Evolutionary conservation across 129 eudicot species (phyloP).

Genomic region (Flaveria ramosissima): DNA sequence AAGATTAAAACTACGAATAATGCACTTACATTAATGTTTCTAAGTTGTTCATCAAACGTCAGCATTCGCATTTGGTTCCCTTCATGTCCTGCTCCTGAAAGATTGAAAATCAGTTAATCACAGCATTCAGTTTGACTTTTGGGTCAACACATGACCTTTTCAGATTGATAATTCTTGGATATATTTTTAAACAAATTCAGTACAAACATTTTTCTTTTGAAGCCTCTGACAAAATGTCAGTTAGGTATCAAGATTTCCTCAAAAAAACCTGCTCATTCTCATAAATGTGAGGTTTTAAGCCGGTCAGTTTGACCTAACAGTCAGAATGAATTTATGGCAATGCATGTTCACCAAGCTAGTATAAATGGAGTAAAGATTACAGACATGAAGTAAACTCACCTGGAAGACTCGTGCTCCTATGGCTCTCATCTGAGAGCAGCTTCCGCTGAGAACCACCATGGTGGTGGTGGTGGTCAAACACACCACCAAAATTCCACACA

Average conservation of each 20-base stretch:
- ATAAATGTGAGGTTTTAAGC: background rate
- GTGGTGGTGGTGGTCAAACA: conserved; percentile 35
- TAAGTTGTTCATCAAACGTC: conserved; percentile 36
- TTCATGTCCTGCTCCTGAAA: conserved; percentile 26
- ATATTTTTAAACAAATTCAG: background rate
- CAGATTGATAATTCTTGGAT: background rate
- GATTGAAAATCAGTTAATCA: conserved; percentile 13
- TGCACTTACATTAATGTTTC: conserved; percentile 38
- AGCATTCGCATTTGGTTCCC: conserved; percentile 17
- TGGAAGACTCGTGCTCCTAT: conserved; percentile 21
- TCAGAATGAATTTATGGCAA: conserved; percentile 1
- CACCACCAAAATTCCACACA: conserved; percentile 34
- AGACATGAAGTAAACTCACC: conserved; percentile 23
- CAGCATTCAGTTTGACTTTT: conserved; percentile 29
- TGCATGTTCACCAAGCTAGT: background rate
- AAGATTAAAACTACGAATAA: background rate
- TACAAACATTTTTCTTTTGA: background rate
- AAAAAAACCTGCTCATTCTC: background rate
- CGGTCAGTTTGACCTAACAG: conserved; percentile 10
- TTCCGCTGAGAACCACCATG: conserved; percentile 37
- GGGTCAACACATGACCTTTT: conserved; percentile 8
- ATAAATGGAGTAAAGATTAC: conserved; percentile 4
- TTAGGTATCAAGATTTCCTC: background rate
- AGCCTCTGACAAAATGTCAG: background rate
- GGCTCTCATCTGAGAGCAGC: conserved; percentile 34